Percentiles rank a stretch among this genome's conserved stretches.
These are phyloP conservation scores for Nakazawaea populi DNA, from an alignment of 805 yeast species.

Conservation along the genomic window DNA sequence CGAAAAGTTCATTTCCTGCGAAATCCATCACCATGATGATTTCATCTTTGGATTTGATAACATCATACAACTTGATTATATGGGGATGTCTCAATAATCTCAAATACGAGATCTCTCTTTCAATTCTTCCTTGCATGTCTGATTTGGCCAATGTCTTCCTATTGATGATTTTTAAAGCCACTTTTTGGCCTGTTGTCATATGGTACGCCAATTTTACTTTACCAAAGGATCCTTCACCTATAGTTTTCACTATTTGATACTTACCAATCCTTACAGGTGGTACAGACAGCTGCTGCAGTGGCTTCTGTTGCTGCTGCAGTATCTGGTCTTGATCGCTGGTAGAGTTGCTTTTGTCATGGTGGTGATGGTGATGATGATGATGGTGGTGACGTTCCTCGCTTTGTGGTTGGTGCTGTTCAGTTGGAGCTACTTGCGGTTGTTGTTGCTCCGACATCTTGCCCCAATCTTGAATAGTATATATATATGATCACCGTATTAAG, in stretches of 20 bases:
- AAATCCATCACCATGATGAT: conserved; percentile 96
- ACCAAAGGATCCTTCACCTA: conserved; percentile 97
- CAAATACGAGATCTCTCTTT: conserved; percentile 87
- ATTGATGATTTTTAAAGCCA: conserved; percentile 89
- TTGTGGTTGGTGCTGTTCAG: conserved; percentile 14
- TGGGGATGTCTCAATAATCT: conserved; percentile 91
- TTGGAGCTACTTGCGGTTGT: conserved; percentile 6
- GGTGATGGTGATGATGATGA: conserved; percentile 17
- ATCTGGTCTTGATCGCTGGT: conserved; percentile 9
- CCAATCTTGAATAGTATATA: too few species aligned
- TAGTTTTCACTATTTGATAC: conserved; percentile 85
- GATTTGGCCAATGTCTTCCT: conserved; percentile 87
- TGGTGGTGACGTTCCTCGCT: conserved; percentile 12
- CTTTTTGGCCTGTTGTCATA: conserved; percentile 84
- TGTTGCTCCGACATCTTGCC: background rate
- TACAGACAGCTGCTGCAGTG: conserved; percentile 7
- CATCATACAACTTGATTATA: conserved; percentile 92
- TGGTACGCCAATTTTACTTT: conserved; percentile 91
- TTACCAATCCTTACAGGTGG: conserved; percentile 60
- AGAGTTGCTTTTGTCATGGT: conserved; percentile 4
- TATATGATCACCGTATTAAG: too few species aligned
- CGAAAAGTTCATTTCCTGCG: conserved; percentile 95
- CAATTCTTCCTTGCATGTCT: conserved; percentile 96
- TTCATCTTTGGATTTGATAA: conserved; percentile 90
- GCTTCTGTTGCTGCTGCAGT: conserved; percentile 15